Evolutionary conservation across 1,284 basidiomycete species (phyloP), one percentile per base, ranked within the genome.

Genomic region (Rhodotorula sp.): DNA sequence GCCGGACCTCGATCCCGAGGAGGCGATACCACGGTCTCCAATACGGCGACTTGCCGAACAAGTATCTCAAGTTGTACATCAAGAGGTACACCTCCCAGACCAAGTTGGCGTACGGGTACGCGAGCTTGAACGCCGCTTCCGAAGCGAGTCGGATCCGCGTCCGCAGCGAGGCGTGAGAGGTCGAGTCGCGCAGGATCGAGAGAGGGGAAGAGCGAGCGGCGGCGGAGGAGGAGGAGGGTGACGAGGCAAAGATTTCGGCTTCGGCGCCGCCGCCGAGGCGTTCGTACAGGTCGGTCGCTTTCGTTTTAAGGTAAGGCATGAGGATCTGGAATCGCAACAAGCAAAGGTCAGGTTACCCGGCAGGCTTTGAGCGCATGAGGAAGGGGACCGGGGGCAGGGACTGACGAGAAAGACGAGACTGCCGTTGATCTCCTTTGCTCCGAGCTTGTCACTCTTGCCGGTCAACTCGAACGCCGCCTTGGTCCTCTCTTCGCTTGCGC

Each of bases 11-110:
- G 21, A 97, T 85, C 12, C 91, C 89, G 71, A 95, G 87, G 87
- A 90, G 90, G 45, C 85, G 84, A 69, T 94, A 81, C 95, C 95
- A 99, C 18, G 95, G 95, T 73, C 95, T 87, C 83, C 95, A 95
- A 80, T 89, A 90, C 1, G 90, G 87, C 18, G 90, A 93, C 79
- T 86, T 86, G 75, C 93, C 91, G 79, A 97, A 98, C 34, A 98
- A 84, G 82, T 98, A 99, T 14, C 89, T 87, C 48, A 98, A 82
- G 80, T 97, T 97, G 84, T 89, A 91, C 50, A 86, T 82, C 23
- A 98, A 85, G 69, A 97, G 83, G 86, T 90, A 91, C 28, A 89
- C 76, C 80, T 99, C 95, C 75, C 90, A 90, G 2, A 83, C 79
- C 10, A 87, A 85, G 78, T 92, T 93, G 15, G 87, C 76, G 85